A percentile compares a stretch with the other conserved stretches of the same genome.
Evolutionary conservation across 768 basidiomycete genomes (phyloP).

Genomic region (Kockovaella imperatae): DNA sequence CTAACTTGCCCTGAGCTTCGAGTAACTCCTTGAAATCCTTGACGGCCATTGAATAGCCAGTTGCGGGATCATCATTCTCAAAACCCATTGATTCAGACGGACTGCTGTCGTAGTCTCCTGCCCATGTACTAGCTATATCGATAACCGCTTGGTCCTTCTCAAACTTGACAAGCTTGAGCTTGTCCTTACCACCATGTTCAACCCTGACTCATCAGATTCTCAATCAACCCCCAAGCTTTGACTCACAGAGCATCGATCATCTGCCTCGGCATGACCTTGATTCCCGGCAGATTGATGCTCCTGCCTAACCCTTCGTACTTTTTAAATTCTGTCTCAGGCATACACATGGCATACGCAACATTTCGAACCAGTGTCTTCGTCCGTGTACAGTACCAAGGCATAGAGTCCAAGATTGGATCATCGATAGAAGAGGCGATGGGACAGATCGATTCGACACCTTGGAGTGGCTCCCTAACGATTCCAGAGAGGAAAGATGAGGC

Average conservation of each 20-base stretch:
- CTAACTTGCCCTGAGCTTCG: too few species aligned
- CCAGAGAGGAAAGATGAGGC: conserved; percentile 46
- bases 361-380: conserved; percentile 54
- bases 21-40: conserved; percentile 42
- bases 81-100: conserved; percentile 35
- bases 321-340: conserved; percentile 49
- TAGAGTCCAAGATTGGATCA: conserved; percentile 47
- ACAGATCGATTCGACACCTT: conserved; percentile 30
- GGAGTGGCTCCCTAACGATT: conserved; percentile 44
- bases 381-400: conserved; percentile 53
- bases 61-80: conserved; percentile 35
- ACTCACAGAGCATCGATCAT: conserved; percentile 52
- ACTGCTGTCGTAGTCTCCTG: conserved; percentile 37
- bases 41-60: conserved; percentile 40
- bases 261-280: conserved; percentile 54
- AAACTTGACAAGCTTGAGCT: conserved; percentile 48
- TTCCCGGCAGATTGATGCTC: conserved; percentile 57
- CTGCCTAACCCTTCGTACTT: conserved; percentile 46
- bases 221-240: not conserved
- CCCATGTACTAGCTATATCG: conserved; percentile 42
- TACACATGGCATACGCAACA: conserved; percentile 50
- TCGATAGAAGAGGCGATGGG: conserved; percentile 36
- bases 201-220: conserved; percentile 7
- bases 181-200: conserved; percentile 51
- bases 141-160: conserved; percentile 36